Evolutionary conservation across 345 rosid genomes (phyloP).

Genomic region (Kandelia obovata): DNA sequence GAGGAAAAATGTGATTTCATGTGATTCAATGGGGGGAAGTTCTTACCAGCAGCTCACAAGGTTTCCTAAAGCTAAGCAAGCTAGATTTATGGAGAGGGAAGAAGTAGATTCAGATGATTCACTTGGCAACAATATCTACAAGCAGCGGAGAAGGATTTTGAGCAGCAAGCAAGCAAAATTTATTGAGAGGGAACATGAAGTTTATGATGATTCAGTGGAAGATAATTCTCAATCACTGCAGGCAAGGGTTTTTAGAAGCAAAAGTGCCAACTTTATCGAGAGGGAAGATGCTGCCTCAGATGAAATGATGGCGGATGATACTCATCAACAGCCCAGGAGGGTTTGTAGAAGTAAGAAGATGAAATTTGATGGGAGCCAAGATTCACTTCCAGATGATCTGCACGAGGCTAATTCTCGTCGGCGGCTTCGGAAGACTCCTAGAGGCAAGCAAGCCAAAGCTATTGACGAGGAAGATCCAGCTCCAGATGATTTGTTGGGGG

Average conservation of each 20-base stretch:
- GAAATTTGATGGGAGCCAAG: constrained; percentile 23
- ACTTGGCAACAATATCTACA: constrained; percentile 13
- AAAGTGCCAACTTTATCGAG: constrained; percentile 15
- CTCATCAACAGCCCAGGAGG: constrained; percentile 20
- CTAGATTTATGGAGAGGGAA: constrained; percentile 23
- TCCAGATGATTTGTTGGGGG: constrained; percentile 40
- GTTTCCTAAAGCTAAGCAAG: constrained; percentile 27
- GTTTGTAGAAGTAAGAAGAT: constrained; percentile 36
- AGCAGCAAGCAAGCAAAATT: constrained; percentile 15
- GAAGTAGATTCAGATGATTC: constrained; percentile 31
- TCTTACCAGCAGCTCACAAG: constrained; percentile 19
- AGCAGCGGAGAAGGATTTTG: constrained; percentile 13
- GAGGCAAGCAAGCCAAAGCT: constrained; percentile 39
- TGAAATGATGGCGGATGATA: constrained; percentile 23
- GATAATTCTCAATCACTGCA: constrained; percentile 8
- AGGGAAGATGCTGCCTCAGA: constrained; percentile 28
- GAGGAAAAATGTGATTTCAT: constrained; percentile 20
- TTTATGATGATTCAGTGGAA: constrained; percentile 12
- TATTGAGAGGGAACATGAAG: constrained; percentile 15
- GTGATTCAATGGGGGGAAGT: constrained; percentile 27
- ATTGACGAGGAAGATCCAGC: constrained; percentile 31
- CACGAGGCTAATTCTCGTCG: constrained; percentile 30
- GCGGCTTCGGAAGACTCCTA: constrained; percentile 39
- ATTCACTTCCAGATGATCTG: constrained; percentile 31
- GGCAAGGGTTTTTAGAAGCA: constrained; percentile 27